Percentiles rank a stretch among this genome's conserved stretches.
Evolutionary conservation across 345 rosid genomes (phyloP).

Genomic region (Excoecaria cochinchinensis): DNA sequence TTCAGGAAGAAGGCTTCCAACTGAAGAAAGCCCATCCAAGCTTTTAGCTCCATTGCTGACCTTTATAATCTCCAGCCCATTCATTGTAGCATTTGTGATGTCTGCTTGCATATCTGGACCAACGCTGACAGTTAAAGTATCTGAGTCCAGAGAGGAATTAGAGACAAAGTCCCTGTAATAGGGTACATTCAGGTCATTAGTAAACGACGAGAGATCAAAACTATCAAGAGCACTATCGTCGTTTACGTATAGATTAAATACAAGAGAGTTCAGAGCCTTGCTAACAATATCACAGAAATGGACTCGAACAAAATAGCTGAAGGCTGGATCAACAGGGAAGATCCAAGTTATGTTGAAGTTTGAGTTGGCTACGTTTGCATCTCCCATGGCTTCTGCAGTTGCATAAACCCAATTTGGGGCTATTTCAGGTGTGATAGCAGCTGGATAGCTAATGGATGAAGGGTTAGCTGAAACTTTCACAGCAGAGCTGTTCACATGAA

Average conservation of each 20-base stretch:
- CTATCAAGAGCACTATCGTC: conserved; percentile 65
- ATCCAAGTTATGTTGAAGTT: conserved; percentile 96
- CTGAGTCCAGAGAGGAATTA: conserved; percentile 54
- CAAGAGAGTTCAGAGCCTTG: conserved; percentile 62
- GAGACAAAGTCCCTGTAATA: conserved; percentile 77
- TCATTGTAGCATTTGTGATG: conserved; percentile 62
- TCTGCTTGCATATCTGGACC: conserved; percentile 76
- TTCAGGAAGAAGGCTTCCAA: conserved; percentile 53
- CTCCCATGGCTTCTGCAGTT: conserved; percentile 82
- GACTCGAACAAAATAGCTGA: conserved; percentile 76
- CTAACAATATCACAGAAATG: conserved; percentile 92
- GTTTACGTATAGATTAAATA: conserved; percentile 79
- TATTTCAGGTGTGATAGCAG: conserved; percentile 49
- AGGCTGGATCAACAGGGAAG: conserved; percentile 58
- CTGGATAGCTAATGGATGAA: conserved; percentile 53
- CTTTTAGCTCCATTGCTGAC: conserved; percentile 75
- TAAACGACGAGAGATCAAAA: conserved; percentile 65
- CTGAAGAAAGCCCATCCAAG: conserved; percentile 65
- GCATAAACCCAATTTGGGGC: conserved; percentile 96
- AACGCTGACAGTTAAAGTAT: conserved; percentile 68
- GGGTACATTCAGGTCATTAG: conserved; percentile 54
- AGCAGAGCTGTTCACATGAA: conserved; percentile 86
- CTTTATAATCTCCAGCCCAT: conserved; percentile 89
- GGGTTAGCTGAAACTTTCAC: conserved; percentile 64
- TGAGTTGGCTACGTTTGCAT: conserved; percentile 60